These are phyloP conservation scores for Lithohypha guttulata DNA, from an alignment of 2,329 filamentous ascomycete species.

Conservation along the genomic window DNA sequence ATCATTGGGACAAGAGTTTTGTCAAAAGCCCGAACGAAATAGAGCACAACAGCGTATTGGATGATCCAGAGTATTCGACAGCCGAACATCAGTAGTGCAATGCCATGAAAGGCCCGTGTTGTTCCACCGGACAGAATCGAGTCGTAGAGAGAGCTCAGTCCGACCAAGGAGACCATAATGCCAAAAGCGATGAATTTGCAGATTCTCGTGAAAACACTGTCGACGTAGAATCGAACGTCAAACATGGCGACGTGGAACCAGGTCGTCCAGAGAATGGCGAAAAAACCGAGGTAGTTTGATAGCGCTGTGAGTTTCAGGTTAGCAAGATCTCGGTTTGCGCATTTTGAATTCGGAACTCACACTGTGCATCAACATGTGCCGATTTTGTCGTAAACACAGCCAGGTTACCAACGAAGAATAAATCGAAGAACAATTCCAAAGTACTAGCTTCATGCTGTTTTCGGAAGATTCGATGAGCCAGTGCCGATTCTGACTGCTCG, in stretches of 20 bases:
- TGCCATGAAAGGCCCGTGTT: conserved; percentile 34
- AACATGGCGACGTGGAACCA: conserved; percentile 55
- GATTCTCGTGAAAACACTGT: conserved; percentile 52
- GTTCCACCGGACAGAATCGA: conserved; percentile 26
- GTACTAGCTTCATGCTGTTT: conserved; percentile 41
- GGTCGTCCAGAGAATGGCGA: conserved; percentile 55
- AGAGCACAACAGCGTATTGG: conserved; percentile 38
- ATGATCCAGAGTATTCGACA: conserved; percentile 44
- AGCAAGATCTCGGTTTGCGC: conserved; percentile 3
- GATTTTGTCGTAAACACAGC: conserved; percentile 50
- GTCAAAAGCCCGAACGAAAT: conserved; percentile 10
- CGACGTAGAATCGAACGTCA: conserved; percentile 55
- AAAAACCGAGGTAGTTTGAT: conserved; percentile 42
- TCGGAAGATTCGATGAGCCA: conserved; percentile 24
- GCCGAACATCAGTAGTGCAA: conserved; percentile 37
- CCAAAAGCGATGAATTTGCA: conserved; percentile 51
- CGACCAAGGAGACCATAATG: conserved; percentile 55
- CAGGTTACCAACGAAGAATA: conserved; percentile 55
- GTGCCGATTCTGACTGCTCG: neutral
- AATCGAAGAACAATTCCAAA: conserved; percentile 49
- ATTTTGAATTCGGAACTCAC: conserved; percentile 20
- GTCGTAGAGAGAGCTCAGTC: conserved; percentile 42
- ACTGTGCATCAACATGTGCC: conserved; percentile 42
- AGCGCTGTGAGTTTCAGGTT: conserved; percentile 24
- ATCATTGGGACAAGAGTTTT: conserved; percentile 11